Conservation (phyloP, 805 yeast species). For the Saccharomyces mikatae region DNA sequence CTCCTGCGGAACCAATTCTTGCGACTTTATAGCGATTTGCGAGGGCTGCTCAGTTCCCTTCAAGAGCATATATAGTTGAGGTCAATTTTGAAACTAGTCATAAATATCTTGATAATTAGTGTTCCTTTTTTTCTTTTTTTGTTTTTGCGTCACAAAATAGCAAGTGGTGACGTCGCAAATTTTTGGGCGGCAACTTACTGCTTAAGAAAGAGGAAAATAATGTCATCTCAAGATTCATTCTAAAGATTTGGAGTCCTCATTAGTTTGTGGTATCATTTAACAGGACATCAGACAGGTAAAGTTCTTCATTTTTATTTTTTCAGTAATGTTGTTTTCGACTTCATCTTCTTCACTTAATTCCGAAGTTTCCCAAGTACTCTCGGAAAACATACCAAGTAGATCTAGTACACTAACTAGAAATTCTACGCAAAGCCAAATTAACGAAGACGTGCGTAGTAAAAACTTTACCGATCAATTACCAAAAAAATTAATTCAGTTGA, state of each 20-base stretch:
- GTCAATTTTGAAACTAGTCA: too few species aligned
- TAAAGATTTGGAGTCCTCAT: neutral
- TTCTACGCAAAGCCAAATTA: neutral
- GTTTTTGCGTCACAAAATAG: neutral
- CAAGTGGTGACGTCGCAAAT: neutral
- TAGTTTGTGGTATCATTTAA: neutral
- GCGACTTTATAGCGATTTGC: neutral
- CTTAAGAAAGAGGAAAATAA: neutral
- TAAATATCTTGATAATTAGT: neutral
- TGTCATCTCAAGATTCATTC: neutral
- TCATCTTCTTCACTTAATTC: neutral
- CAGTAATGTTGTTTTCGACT: neutral
- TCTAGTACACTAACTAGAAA: neutral
- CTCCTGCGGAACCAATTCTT: too few species aligned
- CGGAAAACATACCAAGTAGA: neutral
- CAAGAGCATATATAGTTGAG: too few species aligned
- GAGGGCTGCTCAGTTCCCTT: neutral
- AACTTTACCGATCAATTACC: neutral
- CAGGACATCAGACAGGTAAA: neutral
- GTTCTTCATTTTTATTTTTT: neutral
- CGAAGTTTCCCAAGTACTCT: neutral
- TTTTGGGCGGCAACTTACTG: neutral
- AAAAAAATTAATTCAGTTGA: constrained; percentile 9
- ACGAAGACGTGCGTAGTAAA: neutral
- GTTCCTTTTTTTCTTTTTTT: neutral